Conservation (phyloP, 2,329 filamentous ascomycete species). For the Immersiporthe knoxdaviesiana region DNA sequence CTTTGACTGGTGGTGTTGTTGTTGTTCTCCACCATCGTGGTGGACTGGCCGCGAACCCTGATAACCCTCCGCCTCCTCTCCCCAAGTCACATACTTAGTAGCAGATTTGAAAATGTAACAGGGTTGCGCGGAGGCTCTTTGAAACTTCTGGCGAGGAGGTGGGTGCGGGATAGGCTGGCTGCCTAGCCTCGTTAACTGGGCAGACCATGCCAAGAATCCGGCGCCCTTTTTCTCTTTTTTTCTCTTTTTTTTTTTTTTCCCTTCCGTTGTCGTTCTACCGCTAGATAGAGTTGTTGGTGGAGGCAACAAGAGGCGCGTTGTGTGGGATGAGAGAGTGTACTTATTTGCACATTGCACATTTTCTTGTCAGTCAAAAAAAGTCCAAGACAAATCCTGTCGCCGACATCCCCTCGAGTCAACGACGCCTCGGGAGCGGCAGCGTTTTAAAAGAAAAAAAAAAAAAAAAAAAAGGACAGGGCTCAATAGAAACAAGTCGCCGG, state of each 20-base stretch:
- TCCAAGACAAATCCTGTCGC: no score
- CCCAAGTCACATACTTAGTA: background rate
- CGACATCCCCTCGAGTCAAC: background rate
- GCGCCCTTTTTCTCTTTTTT: background rate
- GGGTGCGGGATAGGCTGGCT: background rate
- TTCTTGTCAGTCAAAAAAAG: background rate
- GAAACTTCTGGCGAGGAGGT: background rate
- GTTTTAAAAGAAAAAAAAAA: no score
- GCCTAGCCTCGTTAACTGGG: constrained; percentile 5
- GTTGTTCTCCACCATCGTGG: constrained; percentile 5
- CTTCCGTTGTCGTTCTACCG: no score
- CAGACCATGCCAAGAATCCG: background rate
- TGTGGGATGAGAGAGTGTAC: background rate
- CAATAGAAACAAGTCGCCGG: constrained; percentile 18
- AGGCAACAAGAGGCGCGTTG: background rate
- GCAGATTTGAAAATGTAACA: constrained; percentile 1
- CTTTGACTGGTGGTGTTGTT: background rate
- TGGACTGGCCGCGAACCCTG: background rate
- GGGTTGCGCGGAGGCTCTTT: background rate
- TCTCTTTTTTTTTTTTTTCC: background rate
- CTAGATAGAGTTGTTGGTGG: background rate
- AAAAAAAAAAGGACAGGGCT: background rate
- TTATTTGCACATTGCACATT: background rate
- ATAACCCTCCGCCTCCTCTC: no score
- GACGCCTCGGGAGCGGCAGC: background rate